These are phyloP conservation scores for Amanita fuliginea DNA, from an alignment of 768 basidiomycete species.

Conservation along the genomic window DNA sequence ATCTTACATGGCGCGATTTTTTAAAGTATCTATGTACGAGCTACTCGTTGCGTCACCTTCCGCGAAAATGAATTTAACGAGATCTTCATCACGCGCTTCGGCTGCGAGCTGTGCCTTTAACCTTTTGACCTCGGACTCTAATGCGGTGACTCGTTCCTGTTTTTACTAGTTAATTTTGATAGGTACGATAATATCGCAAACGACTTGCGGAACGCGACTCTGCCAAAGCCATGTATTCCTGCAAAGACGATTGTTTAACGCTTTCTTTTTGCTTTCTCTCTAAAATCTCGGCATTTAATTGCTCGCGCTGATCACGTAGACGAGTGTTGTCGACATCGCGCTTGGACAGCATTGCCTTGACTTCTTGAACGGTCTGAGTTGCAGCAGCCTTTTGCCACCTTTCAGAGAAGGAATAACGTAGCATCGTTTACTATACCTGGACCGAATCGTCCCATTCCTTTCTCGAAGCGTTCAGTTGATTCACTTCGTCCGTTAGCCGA, in stretches of 20 bases:
- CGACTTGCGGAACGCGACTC: slow-evolving; percentile 45
- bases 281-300: slow-evolving; percentile 46
- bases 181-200: slow-evolving; percentile 4
- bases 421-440: slow-evolving; percentile 19
- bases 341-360: slow-evolving; percentile 47
- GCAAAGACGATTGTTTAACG: slow-evolving; percentile 43
- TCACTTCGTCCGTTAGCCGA: slow-evolving; percentile 33
- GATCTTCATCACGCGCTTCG: slow-evolving; percentile 53
- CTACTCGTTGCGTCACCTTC: slow-evolving; percentile 28
- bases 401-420: slow-evolving; percentile 6
- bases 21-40: slow-evolving; percentile 42
- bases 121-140: slow-evolving; percentile 64
- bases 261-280: slow-evolving; percentile 61
- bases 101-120: slow-evolving; percentile 74
- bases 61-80: slow-evolving; percentile 63
- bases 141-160: slow-evolving; percentile 61
- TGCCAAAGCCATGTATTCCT: slow-evolving; percentile 56
- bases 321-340: slow-evolving; percentile 58
- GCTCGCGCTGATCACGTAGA: slow-evolving; percentile 65
- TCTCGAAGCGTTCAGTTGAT: slow-evolving; percentile 25
- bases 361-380: slow-evolving; percentile 47
- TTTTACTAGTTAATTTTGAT: slow-evolving; percentile 8
- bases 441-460: slow-evolving; percentile 35
- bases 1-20: slow-evolving; percentile 44
- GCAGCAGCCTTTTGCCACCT: slow-evolving; percentile 16